Percentiles rank a stretch among this genome's conserved stretches.
Conservation (phyloP, 768 basidiomycete species). For the Lanmaoa pseudosensibilis region DNA sequence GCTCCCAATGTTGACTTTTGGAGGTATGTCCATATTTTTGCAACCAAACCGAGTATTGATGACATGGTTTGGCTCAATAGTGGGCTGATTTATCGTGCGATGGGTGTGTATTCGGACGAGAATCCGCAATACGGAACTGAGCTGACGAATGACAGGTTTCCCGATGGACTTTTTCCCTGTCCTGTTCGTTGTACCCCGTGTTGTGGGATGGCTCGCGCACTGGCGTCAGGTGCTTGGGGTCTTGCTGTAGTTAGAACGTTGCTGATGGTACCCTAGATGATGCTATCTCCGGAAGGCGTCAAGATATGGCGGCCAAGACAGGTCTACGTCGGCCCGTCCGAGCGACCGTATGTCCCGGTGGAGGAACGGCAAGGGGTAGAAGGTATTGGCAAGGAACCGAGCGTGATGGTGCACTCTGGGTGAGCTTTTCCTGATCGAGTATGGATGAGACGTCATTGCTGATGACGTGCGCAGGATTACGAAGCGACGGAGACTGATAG, state of each 20-base stretch:
- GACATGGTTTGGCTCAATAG: conserved; percentile 36
- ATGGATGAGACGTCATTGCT: background rate
- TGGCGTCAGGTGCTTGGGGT: conserved; percentile 69
- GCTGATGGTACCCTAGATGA: conserved; percentile 59
- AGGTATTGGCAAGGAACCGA: conserved; percentile 59
- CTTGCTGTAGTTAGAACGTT: background rate
- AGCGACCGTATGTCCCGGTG: conserved; percentile 73
- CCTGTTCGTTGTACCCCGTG: conserved; percentile 86
- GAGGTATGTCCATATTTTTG: conserved; percentile 36
- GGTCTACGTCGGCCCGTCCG: conserved; percentile 75
- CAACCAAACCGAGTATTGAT: background rate
- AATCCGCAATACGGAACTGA: background rate
- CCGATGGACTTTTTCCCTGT: conserved; percentile 95
- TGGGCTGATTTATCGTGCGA: conserved; percentile 87
- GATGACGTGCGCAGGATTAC: conserved; percentile 26
- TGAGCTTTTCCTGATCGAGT: conserved; percentile 38
- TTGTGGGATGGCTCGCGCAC: conserved; percentile 91
- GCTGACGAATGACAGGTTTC: conserved; percentile 56
- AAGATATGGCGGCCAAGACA: conserved; percentile 93
- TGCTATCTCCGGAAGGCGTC: conserved; percentile 84
- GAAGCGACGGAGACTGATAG: conserved; percentile 33
- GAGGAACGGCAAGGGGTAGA: conserved; percentile 56
- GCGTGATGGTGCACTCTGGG: conserved; percentile 71
- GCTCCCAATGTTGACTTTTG: conserved; percentile 94
- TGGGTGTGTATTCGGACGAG: conserved; percentile 54